These are phyloP conservation scores for Raphanus raphanistrum DNA, from an alignment of 345 rosid genomes.

Conservation along the genomic window DNA sequence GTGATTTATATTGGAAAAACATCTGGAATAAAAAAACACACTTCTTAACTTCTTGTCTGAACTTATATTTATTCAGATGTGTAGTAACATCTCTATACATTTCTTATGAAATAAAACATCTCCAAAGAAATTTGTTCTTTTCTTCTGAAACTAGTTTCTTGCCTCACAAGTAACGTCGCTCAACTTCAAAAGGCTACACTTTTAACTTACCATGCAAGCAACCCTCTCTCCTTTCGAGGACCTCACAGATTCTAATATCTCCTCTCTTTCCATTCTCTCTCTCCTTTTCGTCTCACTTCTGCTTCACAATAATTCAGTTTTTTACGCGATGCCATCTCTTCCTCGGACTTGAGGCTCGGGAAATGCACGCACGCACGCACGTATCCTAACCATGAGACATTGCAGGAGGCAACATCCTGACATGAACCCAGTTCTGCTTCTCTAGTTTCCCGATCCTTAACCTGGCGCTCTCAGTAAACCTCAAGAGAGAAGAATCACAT, in stretches of 20 bases:
- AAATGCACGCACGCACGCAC: constrained; percentile 45
- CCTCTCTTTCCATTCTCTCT: background rate
- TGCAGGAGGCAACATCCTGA: constrained; percentile 72
- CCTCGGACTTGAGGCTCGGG: constrained; percentile 49
- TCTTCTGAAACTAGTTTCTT: background rate
- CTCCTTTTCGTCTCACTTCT: constrained; percentile 2
- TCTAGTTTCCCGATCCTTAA: constrained; percentile 78
- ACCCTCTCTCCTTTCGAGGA: constrained; percentile 9
- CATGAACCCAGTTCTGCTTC: constrained; percentile 55
- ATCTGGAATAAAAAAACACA: background rate
- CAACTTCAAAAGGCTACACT: constrained; percentile 14
- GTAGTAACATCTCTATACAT: background rate
- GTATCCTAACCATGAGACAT: constrained; percentile 62
- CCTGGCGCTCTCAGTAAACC: constrained; percentile 70
- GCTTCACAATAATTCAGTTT: constrained; percentile 46
- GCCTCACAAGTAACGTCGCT: constrained; percentile 5
- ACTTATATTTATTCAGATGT: background rate
- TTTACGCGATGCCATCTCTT: constrained; percentile 55
- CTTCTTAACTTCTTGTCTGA: background rate
- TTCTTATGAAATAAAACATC: too few species aligned
- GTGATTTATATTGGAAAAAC: background rate
- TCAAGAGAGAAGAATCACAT: constrained; percentile 64
- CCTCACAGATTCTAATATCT: constrained; percentile 1
- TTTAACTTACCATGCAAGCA: constrained; percentile 30
- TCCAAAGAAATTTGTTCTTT: too few species aligned